A percentile compares a stretch with the other conserved stretches of the same genome.
Evolutionary conservation across 306 rosid genomes (phyloP).

Genomic region (Lagenaria siceraria): DNA sequence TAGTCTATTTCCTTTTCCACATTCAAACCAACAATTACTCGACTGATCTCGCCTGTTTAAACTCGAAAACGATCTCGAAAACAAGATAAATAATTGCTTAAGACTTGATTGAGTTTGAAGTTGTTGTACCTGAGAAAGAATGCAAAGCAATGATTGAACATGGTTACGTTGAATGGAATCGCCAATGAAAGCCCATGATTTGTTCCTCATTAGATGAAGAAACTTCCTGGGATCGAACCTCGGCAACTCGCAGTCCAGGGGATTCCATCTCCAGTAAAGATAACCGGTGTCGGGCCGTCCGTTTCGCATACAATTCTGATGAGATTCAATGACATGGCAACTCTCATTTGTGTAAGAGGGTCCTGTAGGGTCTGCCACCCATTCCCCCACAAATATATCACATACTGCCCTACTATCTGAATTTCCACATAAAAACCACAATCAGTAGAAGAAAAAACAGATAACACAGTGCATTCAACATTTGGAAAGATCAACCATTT

Average conservation of each 20-base stretch:
- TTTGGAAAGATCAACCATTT: background rate
- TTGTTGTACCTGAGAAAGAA: slow-evolving; percentile 52
- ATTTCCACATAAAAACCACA: background rate
- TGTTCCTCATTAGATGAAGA: slow-evolving; percentile 52
- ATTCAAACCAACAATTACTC: background rate
- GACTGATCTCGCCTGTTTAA: background rate
- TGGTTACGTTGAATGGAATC: slow-evolving; percentile 86
- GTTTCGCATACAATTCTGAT: slow-evolving; percentile 68
- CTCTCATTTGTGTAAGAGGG: slow-evolving; percentile 61
- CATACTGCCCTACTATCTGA: slow-evolving; percentile 23
- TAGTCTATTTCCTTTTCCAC: background rate
- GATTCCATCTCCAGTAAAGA: slow-evolving; percentile 75
- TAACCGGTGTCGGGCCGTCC: slow-evolving; percentile 69
- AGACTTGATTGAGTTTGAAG: background rate
- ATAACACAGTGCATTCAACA: background rate
- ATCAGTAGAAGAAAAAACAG: background rate
- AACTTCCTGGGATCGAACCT: slow-evolving; percentile 45
- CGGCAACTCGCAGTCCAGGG: slow-evolving; percentile 45
- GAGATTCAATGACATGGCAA: slow-evolving; percentile 52
- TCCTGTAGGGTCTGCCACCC: slow-evolving; percentile 49
- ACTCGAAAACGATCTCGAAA: background rate
- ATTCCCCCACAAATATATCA: slow-evolving; percentile 67
- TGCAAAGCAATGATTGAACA: slow-evolving; percentile 64
- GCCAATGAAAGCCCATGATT: slow-evolving; percentile 59
- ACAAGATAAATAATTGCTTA: background rate